Evolutionary conservation across 1,284 basidiomycete genomes (phyloP), one percentile per base, ranked within the genome.

Genomic region (Puccinia triticina): DNA sequence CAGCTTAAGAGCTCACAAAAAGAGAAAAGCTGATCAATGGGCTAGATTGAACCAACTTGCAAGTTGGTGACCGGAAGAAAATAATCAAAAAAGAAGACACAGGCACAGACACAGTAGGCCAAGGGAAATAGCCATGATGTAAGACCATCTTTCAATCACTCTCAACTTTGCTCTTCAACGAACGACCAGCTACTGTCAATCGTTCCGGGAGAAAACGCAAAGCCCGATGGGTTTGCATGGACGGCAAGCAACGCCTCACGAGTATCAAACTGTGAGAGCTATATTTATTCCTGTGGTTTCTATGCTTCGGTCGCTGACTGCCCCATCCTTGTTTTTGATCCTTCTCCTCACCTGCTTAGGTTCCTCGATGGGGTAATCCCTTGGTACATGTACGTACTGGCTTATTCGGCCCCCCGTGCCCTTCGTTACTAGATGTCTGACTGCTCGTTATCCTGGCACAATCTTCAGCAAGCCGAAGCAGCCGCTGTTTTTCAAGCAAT

Each of bases 231-330:
- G 81, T 82, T 18, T 82, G 81, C 26, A 82, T 82, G 81, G 81
- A 82, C 40, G 81, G 81, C 43, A 82, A 82, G 46, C 81, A 82
- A 59, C 72, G 81, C 5, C 32, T 82, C 21, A 82, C 81, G 46
- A 76, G 73, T 34, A 82, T 82, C 26, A 75, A 66, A 69, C 50
- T 82, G 81, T 82, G 23, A 67, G 73, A 8, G 29, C 3, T 23
- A 18, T 72, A 34, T 29, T 12, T 73, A 12, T 7, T 18, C 18
- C 72, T 26, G 21, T 40, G 48, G 64, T n/a, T n/a, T n/a, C n/a
- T n/a, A n/a, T n/a, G 18, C 34, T 2, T 48, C 16, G 0, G 21
- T 53, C 10, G 29, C 37, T 40, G 34, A 46, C 12, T 29, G n/a
- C 29, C 34, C n/a, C n/a, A n/a, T 12, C 23, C 29, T 57, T 55